A percentile compares a stretch with the other conserved stretches of the same genome.
Conservation (phyloP, 164 flowering plant genomes). For the Magnolia kwangsiensis region DNA sequence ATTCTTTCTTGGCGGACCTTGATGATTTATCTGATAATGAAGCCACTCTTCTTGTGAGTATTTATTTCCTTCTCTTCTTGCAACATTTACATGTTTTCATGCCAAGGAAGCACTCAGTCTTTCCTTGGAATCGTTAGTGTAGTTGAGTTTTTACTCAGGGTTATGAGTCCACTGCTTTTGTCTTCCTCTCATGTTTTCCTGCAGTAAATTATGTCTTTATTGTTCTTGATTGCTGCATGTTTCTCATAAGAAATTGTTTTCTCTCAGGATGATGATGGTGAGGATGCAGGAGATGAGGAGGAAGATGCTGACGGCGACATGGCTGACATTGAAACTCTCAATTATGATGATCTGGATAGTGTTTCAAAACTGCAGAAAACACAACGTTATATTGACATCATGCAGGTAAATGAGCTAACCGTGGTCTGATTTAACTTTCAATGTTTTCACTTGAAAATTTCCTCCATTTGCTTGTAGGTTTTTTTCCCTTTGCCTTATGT, state of each 20-base stretch:
- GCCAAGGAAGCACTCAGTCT: not conserved
- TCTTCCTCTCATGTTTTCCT: not conserved
- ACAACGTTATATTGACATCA: constrained; percentile 73
- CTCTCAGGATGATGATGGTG: constrained; percentile 57
- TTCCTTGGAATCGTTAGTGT: not conserved
- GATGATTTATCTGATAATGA: constrained; percentile 93
- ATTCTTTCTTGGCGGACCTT: constrained; percentile 91
- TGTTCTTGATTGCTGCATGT: not conserved
- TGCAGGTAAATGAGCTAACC: constrained; percentile 52
- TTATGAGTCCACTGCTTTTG: not conserved
- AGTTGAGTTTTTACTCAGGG: not conserved
- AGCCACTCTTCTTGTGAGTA: constrained; percentile 53
- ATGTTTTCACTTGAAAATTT: not conserved
- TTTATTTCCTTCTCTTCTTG: not conserved
- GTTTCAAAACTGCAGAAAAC: constrained; percentile 87
- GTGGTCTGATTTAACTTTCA: not conserved
- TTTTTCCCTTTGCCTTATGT: no score
- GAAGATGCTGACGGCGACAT: constrained; percentile 77
- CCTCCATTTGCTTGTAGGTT: not conserved
- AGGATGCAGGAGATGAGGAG: constrained; percentile 61
- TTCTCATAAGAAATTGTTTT: constrained; percentile 1
- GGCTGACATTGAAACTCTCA: constrained; percentile 68
- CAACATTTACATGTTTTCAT: not conserved
- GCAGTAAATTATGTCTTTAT: not conserved
- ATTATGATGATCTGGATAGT: constrained; percentile 83